phyloP scores from a whole-genome alignment of 805 yeast genomes.

The Yamadazyma ubonensis region DNA sequence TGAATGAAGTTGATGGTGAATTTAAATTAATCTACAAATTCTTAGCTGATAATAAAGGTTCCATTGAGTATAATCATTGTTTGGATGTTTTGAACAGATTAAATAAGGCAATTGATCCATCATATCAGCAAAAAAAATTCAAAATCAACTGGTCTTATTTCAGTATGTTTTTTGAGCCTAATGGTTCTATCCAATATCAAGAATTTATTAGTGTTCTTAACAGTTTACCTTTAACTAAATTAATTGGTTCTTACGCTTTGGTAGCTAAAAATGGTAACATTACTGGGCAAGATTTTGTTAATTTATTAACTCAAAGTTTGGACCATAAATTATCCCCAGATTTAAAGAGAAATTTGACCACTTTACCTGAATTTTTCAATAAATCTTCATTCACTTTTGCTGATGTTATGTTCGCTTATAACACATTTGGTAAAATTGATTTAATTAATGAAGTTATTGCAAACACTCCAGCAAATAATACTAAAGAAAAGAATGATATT shows the following conservation, averaged over 20 bases:
- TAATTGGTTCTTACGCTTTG: constrained; percentile 43
- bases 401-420: constrained; percentile 40
- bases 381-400: constrained; percentile 34
- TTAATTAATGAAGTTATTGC: constrained; percentile 46
- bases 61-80: constrained; percentile 31
- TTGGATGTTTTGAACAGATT: constrained; percentile 32
- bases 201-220: constrained; percentile 42
- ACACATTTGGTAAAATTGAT: constrained; percentile 41
- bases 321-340: constrained; percentile 41
- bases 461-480: constrained; percentile 41
- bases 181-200: constrained; percentile 35
- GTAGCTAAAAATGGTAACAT: constrained; percentile 32
- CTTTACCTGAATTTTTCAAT: constrained; percentile 37
- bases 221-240: constrained; percentile 45
- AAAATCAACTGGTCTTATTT: constrained; percentile 46
- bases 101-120: constrained; percentile 42
- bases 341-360: constrained; percentile 33
- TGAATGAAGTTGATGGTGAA: constrained; percentile 32
- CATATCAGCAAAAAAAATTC: constrained; percentile 38
- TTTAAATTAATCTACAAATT: constrained; percentile 28
- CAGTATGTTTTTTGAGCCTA: constrained; percentile 39
- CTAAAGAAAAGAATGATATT: constrained; percentile 40
- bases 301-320: constrained; percentile 36
- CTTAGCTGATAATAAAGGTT: constrained; percentile 17
- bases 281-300: constrained; percentile 28